phyloP scores from a whole-genome alignment of 441 rosid species.

The Croton laevigatus region DNA sequence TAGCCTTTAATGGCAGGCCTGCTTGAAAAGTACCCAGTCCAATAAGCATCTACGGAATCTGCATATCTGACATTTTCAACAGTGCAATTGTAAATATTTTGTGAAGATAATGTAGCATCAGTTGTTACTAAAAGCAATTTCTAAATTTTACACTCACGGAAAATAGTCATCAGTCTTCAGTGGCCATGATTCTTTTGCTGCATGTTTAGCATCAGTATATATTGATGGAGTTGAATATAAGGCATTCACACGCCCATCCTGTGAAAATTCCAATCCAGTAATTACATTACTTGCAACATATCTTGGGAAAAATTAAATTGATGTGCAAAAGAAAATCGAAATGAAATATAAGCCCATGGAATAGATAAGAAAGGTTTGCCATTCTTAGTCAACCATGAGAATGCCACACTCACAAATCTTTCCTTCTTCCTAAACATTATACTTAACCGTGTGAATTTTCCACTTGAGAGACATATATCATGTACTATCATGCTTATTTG shows the following conservation, averaged over 20 bases:
- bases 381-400: not conserved
- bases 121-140: not conserved
- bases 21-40: slow-evolving; percentile 97
- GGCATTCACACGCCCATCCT: slow-evolving; percentile 97
- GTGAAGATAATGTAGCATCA: slow-evolving; percentile 11
- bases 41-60: slow-evolving; percentile 81
- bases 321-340: not conserved
- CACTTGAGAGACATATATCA: not conserved
- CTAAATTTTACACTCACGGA: slow-evolving; percentile 61
- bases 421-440: too few species aligned
- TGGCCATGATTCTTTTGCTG: slow-evolving; percentile 74
- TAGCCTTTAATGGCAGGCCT: slow-evolving; percentile 87
- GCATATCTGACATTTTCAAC: slow-evolving; percentile 66
- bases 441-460: not conserved
- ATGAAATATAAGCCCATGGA: not conserved
- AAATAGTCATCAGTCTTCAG: slow-evolving; percentile 82
- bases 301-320: slow-evolving; percentile 1
- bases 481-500: not conserved
- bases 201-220: slow-evolving; percentile 90
- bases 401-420: not conserved
- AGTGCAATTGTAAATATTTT: slow-evolving; percentile 11
- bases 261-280: slow-evolving; percentile 22
- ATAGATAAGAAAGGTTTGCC: not conserved
- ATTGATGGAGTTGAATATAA: slow-evolving; percentile 95
- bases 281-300: slow-evolving; percentile 12